These are phyloP conservation scores for Hansenula sp. DNA, from an alignment of 1,139 yeast species.

Conservation along the genomic window DNA sequence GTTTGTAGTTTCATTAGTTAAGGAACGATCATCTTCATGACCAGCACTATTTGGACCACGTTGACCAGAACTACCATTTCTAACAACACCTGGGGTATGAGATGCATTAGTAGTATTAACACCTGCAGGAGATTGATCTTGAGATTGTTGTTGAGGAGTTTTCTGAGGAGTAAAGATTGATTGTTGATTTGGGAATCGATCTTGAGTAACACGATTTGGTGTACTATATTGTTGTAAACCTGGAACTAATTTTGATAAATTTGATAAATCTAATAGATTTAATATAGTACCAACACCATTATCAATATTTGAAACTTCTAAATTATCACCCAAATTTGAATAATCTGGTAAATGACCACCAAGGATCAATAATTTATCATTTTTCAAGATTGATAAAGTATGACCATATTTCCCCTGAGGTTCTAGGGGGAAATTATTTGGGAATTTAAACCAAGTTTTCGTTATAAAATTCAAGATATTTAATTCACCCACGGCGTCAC, in stretches of 20 bases:
- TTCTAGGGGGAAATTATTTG: slow-evolving; percentile 43
- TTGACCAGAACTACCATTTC: slow-evolving; percentile 3
- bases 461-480: slow-evolving; percentile 76
- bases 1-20: background rate
- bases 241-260: slow-evolving; percentile 29
- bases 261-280: slow-evolving; percentile 53
- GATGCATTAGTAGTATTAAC: background rate
- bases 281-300: slow-evolving; percentile 55
- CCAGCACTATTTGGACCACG: slow-evolving; percentile 4
- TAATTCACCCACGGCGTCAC: slow-evolving; percentile 64
- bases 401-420: slow-evolving; percentile 97
- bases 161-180: slow-evolving; percentile 21
- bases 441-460: slow-evolving; percentile 69
- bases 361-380: slow-evolving; percentile 74
- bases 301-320: slow-evolving; percentile 44
- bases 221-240: slow-evolving; percentile 26
- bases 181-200: slow-evolving; percentile 13
- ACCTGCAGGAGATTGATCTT: slow-evolving; percentile 5
- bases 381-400: slow-evolving; percentile 69
- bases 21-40: background rate
- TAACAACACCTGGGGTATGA: slow-evolving; percentile 1
- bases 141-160: slow-evolving; percentile 7
- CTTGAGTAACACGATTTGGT: slow-evolving; percentile 14
- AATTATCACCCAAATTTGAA: slow-evolving; percentile 42
- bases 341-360: slow-evolving; percentile 85